Percentiles rank a stretch among this genome's conserved stretches.
phyloP scores from a whole-genome alignment of 768 basidiomycete genomes.

The Hypholoma sublateritium region DNA sequence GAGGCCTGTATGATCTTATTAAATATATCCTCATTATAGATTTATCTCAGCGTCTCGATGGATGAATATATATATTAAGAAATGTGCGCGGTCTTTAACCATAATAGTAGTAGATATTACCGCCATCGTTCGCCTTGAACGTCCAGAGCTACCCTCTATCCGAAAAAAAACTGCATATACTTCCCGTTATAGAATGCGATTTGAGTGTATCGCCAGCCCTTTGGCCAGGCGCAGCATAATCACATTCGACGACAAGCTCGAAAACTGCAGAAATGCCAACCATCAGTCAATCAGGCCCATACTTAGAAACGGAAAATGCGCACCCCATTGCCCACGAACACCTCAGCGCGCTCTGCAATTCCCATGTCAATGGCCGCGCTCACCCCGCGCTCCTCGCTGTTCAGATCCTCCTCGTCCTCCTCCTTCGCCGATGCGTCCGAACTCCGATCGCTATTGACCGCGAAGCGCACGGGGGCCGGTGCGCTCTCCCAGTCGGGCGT shows the following conservation, averaged over 20 bases:
- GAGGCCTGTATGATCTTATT: too few relatives aligned
- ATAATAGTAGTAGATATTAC: too few relatives aligned
- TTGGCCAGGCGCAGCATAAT: slow-evolving; percentile 44
- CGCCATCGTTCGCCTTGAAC: too few relatives aligned
- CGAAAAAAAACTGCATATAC: too few relatives aligned
- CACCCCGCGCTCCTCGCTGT: slow-evolving; percentile 45
- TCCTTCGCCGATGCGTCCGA: background rate
- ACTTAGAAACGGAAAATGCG: slow-evolving; percentile 19
- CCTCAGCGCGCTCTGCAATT: slow-evolving; percentile 54
- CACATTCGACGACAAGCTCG: slow-evolving; percentile 49
- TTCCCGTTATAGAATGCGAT: slow-evolving; percentile 18
- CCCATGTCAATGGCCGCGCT: slow-evolving; percentile 61
- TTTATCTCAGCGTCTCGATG: too few relatives aligned
- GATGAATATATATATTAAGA: too few relatives aligned
- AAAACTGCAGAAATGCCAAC: slow-evolving; percentile 33
- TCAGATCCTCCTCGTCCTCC: slow-evolving; percentile 25
- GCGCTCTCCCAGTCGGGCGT: slow-evolving; percentile 34
- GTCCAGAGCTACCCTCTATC: too few relatives aligned
- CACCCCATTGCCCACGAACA: slow-evolving; percentile 64
- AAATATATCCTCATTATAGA: too few relatives aligned
- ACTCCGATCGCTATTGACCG: background rate
- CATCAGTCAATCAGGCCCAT: background rate
- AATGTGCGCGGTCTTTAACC: too few relatives aligned
- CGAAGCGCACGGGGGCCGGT: background rate
- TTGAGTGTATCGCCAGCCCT: slow-evolving; percentile 37